phyloP scores from a whole-genome alignment of 352 stramenopile genomes.

The Phytopythium aichiense region DNA sequence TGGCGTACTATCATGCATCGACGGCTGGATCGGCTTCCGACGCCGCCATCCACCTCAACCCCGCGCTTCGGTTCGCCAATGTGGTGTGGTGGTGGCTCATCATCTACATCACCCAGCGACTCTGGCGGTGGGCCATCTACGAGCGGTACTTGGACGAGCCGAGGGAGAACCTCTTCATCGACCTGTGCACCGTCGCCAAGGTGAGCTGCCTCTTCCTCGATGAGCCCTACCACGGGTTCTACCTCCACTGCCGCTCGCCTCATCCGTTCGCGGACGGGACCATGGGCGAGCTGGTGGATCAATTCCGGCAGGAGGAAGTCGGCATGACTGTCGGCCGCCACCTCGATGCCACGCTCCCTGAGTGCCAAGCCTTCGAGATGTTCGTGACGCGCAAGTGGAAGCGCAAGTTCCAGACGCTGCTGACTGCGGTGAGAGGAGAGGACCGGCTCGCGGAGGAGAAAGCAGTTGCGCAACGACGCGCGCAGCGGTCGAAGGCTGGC shows the following conservation, averaged over 20 bases:
- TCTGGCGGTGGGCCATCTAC: slow-evolving; percentile 91
- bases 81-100: slow-evolving; percentile 83
- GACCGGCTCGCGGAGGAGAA: slow-evolving; percentile 11
- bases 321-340: slow-evolving; percentile 83
- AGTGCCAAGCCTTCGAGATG: slow-evolving; percentile 92
- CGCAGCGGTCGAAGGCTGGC: slow-evolving; percentile 15
- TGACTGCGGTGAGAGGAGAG: slow-evolving; percentile 32
- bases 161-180: slow-evolving; percentile 82
- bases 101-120: slow-evolving; percentile 60
- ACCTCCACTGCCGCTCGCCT: slow-evolving; percentile 92
- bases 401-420: slow-evolving; percentile 71
- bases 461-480: slow-evolving; percentile 15
- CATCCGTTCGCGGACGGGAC: slow-evolving; percentile 91
- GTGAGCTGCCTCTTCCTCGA: slow-evolving; percentile 90
- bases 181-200: slow-evolving; percentile 94
- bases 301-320: slow-evolving; percentile 89
- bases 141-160: slow-evolving; percentile 72
- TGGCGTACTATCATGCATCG: slow-evolving; percentile 25
- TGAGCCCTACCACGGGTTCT: slow-evolving; percentile 92
- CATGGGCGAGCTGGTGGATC: slow-evolving; percentile 90
- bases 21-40: slow-evolving; percentile 9
- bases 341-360: slow-evolving; percentile 70
- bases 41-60: slow-evolving; percentile 57
- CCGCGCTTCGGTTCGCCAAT: slow-evolving; percentile 89
- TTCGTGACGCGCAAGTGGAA: slow-evolving; percentile 88